A percentile compares a stretch with the other conserved stretches of the same genome.
phyloP scores from a whole-genome alignment of 2,329 filamentous ascomycete genomes.

The Nectriaceae sp. region DNA sequence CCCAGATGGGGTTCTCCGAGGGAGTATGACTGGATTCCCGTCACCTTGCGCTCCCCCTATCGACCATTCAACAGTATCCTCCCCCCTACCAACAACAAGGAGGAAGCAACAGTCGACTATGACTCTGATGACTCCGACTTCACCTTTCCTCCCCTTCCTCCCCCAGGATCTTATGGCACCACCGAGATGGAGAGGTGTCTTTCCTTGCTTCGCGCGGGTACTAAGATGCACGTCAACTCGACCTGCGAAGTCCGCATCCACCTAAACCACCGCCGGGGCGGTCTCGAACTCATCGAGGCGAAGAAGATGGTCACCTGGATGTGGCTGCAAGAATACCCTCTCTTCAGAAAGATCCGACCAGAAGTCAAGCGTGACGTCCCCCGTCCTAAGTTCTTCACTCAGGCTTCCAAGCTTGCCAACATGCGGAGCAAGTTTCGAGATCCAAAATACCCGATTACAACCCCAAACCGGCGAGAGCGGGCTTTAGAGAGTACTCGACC shows the following conservation, averaged over 20 bases:
- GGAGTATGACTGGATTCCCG: slow-evolving; percentile 29
- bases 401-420: slow-evolving; percentile 9
- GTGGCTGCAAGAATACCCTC: slow-evolving; percentile 15
- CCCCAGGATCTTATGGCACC: background rate
- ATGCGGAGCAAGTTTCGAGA: slow-evolving; percentile 1
- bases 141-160: background rate
- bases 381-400: slow-evolving; percentile 14
- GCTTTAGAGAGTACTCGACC: slow-evolving; percentile 7
- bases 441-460: background rate
- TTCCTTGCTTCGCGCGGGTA: slow-evolving; percentile 10
- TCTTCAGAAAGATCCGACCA: slow-evolving; percentile 13
- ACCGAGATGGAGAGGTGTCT: slow-evolving; percentile 12
- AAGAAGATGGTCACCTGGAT: slow-evolving; percentile 14
- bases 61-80: background rate
- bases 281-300: slow-evolving; percentile 11
- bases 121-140: too few species aligned
- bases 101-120: too few species aligned
- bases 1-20: slow-evolving; percentile 12
- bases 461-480: background rate
- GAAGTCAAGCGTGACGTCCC: slow-evolving; percentile 4
- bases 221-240: slow-evolving; percentile 27
- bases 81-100: background rate
- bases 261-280: slow-evolving; percentile 9
- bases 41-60: slow-evolving; percentile 25
- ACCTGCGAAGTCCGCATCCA: slow-evolving; percentile 19